Evolutionary conservation across 345 rosid genomes (phyloP), one percentile per base, ranked within the genome.

Genomic region (Acer negundo): DNA sequence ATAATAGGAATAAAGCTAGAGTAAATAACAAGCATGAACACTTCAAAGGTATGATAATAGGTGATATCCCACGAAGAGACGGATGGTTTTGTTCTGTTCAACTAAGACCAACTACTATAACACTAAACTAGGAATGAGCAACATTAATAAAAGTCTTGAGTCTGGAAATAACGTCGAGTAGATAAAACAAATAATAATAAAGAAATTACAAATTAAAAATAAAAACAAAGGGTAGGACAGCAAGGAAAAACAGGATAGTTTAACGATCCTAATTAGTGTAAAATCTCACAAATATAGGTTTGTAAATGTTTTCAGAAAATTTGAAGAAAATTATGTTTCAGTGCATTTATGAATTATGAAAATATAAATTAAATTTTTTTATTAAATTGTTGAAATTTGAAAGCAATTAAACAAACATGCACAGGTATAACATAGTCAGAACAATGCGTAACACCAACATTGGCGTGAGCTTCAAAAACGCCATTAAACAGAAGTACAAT

Each of bases 341-440:
- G 63, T 28, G 22, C 20, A 55, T 31, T 10, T 12, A 31, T 13
- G 38, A 71, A 70, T 10, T 12, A 31, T 7, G 38, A 71, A 70
- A 70, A 51, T 15, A 49, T 26, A 51, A 23, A 70, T 28, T 17
- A 23, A n/a, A 11, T 70, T n/a, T 13, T 51, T 19, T 53, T 19
- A 55, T 8, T 1, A 6, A 17, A 17, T 26, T 51, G 40, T 20
- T 62, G 5, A 70, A 49, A 42, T 63, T 17, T 35, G 64, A 77
- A 51, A 13, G 4, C 24, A 38, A 76, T 70, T 51, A 11, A 49
- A 56, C 81, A 65, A 67, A 13, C 6, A 51, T 17, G 51, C 67
- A 56, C 28, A 10, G 31, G 55, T 26, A 68, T 58, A 73, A 35
- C 46, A 67, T 3, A 42, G 67, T 11, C 35, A n/a, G 16, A 2